Evolutionary conservation across 129 eudicot species (phyloP).

Genomic region (Kitagawia praeruptora): DNA sequence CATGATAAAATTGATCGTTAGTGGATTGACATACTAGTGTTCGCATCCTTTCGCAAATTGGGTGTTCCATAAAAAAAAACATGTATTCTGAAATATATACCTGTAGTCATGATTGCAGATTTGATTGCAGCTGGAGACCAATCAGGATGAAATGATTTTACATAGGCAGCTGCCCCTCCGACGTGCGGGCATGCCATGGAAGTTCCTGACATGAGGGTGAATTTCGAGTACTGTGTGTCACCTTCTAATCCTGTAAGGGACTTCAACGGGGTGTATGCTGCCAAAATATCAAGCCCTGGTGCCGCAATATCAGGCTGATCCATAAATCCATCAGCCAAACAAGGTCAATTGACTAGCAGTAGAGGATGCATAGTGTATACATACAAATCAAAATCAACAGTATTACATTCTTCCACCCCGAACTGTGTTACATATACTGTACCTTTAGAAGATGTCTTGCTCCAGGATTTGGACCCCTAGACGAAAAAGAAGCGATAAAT

Average conservation of each 20-base stretch:
- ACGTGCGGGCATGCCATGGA: conserved; percentile 98
- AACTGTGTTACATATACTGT: conserved; percentile 25
- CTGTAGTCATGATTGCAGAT: conserved; percentile 89
- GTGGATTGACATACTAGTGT: neutral
- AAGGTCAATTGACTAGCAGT: neutral
- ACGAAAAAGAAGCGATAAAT: conserved; percentile 75
- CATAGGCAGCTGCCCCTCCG: conserved; percentile 77
- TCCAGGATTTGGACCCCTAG: conserved; percentile 88
- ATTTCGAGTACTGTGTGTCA: conserved; percentile 61
- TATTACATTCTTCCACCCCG: neutral
- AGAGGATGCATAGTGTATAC: neutral
- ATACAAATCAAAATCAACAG: neutral
- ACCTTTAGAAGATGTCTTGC: conserved; percentile 76
- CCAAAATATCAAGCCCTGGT: conserved; percentile 92
- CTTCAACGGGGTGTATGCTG: conserved; percentile 74
- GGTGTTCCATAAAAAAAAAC: neutral
- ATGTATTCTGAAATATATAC: conserved; percentile 23
- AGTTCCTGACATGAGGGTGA: conserved; percentile 90
- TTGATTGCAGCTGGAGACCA: conserved; percentile 96
- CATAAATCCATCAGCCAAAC: neutral
- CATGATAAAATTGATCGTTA: conserved; percentile 9
- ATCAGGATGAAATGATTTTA: conserved; percentile 74
- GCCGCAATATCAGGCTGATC: conserved; percentile 89
- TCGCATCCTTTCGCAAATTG: neutral
- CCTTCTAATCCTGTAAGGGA: conserved; percentile 78